These are phyloP conservation scores for Fusarium coicis DNA, from an alignment of 2,329 filamentous ascomycete species.

Conservation along the genomic window DNA sequence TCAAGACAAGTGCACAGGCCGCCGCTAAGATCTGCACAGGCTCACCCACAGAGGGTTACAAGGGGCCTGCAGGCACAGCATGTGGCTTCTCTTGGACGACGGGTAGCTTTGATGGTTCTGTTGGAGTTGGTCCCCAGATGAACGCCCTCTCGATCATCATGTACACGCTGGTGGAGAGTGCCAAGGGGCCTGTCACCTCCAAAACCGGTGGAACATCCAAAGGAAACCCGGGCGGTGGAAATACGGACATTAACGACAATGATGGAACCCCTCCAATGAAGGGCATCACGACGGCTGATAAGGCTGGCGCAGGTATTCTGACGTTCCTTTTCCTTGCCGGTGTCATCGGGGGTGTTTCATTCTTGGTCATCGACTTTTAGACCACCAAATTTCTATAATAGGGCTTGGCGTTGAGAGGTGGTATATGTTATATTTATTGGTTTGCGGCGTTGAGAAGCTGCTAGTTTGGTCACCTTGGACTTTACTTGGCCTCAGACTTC, in stretches of 20 bases:
- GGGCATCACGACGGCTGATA: constrained; percentile 60
- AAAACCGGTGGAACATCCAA: constrained; percentile 68
- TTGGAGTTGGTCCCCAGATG: constrained; percentile 77
- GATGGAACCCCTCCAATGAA: constrained; percentile 30
- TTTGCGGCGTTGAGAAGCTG: constrained; percentile 10
- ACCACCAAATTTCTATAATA: background rate
- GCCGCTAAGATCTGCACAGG: constrained; percentile 65
- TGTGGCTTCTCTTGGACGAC: constrained; percentile 76
- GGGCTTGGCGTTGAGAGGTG: constrained; percentile 1
- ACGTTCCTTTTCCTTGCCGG: constrained; percentile 62
- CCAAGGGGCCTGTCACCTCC: constrained; percentile 59
- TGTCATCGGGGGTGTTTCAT: constrained; percentile 61
- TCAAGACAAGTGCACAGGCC: constrained; percentile 61
- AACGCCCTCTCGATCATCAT: constrained; percentile 72
- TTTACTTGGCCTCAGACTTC: background rate
- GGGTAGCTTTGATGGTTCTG: constrained; percentile 65
- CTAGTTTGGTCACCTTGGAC: constrained; percentile 6
- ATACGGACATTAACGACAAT: constrained; percentile 44
- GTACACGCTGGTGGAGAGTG: constrained; percentile 64
- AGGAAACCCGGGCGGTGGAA: constrained; percentile 61
- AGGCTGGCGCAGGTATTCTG: constrained; percentile 66
- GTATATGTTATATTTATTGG: background rate
- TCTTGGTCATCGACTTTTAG: constrained; percentile 24
- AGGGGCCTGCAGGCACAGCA: constrained; percentile 66
- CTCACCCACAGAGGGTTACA: constrained; percentile 53